These are phyloP conservation scores for Penicillium fuscoglaucum DNA, from an alignment of 2,329 filamentous ascomycete genomes.

Conservation along the genomic window DNA sequence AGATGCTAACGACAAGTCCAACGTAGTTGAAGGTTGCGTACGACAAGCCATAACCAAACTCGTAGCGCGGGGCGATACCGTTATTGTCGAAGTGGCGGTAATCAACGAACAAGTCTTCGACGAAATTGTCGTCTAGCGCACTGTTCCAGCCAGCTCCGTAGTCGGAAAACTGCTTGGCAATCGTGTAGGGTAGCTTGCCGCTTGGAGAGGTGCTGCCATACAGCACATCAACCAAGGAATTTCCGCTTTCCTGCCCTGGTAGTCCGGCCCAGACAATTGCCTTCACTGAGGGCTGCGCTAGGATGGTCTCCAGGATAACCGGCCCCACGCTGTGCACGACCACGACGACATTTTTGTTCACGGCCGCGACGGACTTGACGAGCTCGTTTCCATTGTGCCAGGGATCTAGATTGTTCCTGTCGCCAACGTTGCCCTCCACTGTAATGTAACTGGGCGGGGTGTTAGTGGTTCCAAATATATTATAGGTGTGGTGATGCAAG, in stretches of 20 bases:
- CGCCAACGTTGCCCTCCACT: constrained; percentile 57
- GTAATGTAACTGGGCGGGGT: constrained; percentile 40
- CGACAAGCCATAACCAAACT: constrained; percentile 58
- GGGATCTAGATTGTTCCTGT: constrained; percentile 51
- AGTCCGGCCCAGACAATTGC: constrained; percentile 65
- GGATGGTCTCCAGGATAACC: constrained; percentile 61
- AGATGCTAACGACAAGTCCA: constrained; percentile 50
- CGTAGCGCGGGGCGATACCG: constrained; percentile 53
- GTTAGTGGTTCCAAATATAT: background rate
- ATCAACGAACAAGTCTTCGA: constrained; percentile 55
- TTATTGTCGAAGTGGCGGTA: constrained; percentile 57
- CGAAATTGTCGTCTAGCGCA: constrained; percentile 42
- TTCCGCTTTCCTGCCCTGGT: constrained; percentile 57
- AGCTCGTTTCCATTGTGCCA: constrained; percentile 49
- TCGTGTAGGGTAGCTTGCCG: constrained; percentile 64
- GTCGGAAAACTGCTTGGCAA: constrained; percentile 56
- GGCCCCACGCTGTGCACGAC: constrained; percentile 65
- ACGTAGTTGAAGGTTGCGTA: constrained; percentile 58
- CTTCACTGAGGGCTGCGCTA: constrained; percentile 64
- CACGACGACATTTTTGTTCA: constrained; percentile 64
- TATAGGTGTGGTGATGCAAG: background rate
- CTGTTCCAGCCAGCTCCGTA: constrained; percentile 39
- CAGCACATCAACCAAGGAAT: constrained; percentile 48
- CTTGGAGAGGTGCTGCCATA: constrained; percentile 47
- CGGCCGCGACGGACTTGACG: constrained; percentile 56